A percentile compares a stretch with the other conserved stretches of the same genome.
phyloP scores from a whole-genome alignment of 2,329 filamentous ascomycete species.

The Pestalotiopsis sp. region DNA sequence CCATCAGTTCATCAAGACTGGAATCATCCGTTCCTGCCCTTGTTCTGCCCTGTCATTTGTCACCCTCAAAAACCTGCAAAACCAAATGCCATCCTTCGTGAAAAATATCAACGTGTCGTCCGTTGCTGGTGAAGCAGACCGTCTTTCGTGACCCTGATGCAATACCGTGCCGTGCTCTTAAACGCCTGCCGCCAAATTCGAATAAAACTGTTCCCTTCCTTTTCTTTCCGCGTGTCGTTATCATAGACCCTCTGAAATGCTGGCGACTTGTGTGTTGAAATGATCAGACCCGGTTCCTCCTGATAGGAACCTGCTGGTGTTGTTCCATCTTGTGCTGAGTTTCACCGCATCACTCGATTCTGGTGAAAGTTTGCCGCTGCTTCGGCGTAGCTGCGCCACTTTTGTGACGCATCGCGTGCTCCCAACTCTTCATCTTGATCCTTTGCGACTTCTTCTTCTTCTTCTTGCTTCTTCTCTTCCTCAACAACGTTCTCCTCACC shows the following conservation, averaged over 20 bases:
- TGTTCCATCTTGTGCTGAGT: too few relatives aligned
- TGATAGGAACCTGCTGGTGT: not conserved
- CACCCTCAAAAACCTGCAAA: not conserved
- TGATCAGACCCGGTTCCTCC: not conserved
- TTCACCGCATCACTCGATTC: not conserved
- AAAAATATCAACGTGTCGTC: not conserved
- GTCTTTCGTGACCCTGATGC: not conserved
- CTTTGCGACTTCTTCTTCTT: not conserved
- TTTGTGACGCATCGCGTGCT: not conserved
- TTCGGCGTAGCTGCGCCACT: not conserved
- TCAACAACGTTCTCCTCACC: slow-evolving; percentile 1
- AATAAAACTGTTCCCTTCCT: not conserved
- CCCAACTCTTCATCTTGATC: not conserved
- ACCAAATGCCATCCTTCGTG: not conserved
- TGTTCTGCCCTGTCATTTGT: not conserved
- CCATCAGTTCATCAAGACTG: not conserved
- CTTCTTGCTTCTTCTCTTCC: not conserved
- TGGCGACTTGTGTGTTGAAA: not conserved
- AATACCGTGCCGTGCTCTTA: not conserved
- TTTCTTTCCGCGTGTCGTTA: not conserved
- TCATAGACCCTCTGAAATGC: not conserved
- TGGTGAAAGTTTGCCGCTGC: not conserved
- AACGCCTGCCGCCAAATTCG: not conserved
- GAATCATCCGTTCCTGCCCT: not conserved
- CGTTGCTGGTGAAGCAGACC: not conserved